Base-by-base conservation (phyloP, 1,284 basidiomycete genomes). In the Tetrapyrgos nigripes region DNA sequence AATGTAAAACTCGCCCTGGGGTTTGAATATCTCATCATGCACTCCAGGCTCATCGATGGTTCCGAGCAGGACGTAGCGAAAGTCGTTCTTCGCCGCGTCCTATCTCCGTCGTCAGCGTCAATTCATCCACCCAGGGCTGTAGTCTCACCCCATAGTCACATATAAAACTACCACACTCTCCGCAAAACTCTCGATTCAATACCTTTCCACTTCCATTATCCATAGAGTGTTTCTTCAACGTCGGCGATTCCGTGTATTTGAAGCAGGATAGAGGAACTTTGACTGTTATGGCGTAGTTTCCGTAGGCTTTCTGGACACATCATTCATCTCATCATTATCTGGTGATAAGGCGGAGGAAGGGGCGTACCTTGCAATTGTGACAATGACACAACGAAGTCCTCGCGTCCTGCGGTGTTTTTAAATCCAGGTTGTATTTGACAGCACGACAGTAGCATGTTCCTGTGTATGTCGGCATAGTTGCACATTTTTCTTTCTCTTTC, bases 361-460 rank as follows among this genome's bases (percentile, higher is more conserved):
- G 23, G 24, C 64, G 5, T 37, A 66, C 65, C 59, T 57, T 57
- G 57, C 65, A 66, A 50, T 64, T 64, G 43, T 58, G 53, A 49
- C 65, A 66, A 57, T 66, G 61, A 23, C 64, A 67, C 21, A 67
- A 55, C 0, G 60, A 64, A 4, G 64, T 67, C n/a, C 66, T 50
- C 8, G 59, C 66, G 13, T 64, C 62, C 4, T 62, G 61, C 19
- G 59, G 66, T 1, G 61, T 55, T 17, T 53, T 45, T n/a, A 67
- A 47, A 31, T 53, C 46, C 24, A 67, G 57, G 29, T 62, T 57
- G 45, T 64, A 67, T 19, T 61, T 45, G 17, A 67, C 52, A 44
- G 57, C 57, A 28, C 52, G 53, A 45, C 66, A 67, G 46, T 62
- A 64, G 53, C 66, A 67, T 2, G 64, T 62, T 1, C 66, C 66